phyloP scores from a whole-genome alignment of 257 asterid species.

The Perilla frutescens region DNA sequence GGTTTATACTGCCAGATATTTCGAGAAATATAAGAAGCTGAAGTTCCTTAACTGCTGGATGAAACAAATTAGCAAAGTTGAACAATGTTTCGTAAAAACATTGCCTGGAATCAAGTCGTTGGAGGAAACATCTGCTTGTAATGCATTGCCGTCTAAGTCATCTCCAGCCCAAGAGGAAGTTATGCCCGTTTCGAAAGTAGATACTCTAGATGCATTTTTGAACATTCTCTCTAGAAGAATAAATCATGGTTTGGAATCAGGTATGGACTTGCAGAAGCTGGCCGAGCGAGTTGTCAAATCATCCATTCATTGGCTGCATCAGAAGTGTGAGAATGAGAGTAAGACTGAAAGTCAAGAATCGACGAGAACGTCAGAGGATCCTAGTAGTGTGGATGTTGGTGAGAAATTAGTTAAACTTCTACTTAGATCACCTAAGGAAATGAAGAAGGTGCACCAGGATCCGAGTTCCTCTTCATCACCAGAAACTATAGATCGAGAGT shows the following conservation, averaged over 20 bases:
- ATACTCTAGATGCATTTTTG: slow-evolving; percentile 61
- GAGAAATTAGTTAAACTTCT: slow-evolving; percentile 50
- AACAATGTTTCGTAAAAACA: slow-evolving; percentile 37
- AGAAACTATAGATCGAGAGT: slow-evolving; percentile 74
- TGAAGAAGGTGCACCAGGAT: slow-evolving; percentile 60
- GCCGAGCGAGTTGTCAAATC: slow-evolving; percentile 77
- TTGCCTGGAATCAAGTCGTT: slow-evolving; percentile 41
- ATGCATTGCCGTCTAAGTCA: slow-evolving; percentile 45
- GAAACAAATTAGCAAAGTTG: slow-evolving; percentile 62
- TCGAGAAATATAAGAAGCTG: slow-evolving; percentile 68
- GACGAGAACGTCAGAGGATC: slow-evolving; percentile 36
- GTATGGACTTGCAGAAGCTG: slow-evolving; percentile 76
- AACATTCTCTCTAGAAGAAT: slow-evolving; percentile 56
- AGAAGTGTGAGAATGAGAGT: slow-evolving; percentile 40
- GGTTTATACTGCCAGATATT: slow-evolving; percentile 51
- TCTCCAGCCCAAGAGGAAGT: slow-evolving; percentile 50
- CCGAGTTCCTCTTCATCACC: slow-evolving; percentile 45
- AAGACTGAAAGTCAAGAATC: slow-evolving; percentile 42
- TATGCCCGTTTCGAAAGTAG: slow-evolving; percentile 44
- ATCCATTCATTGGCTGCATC: slow-evolving; percentile 54
- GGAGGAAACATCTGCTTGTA: slow-evolving; percentile 42
- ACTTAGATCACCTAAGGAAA: slow-evolving; percentile 73
- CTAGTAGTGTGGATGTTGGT: slow-evolving; percentile 41
- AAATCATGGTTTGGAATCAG: slow-evolving; percentile 71
- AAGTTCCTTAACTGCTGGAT: slow-evolving; percentile 93